Percentiles rank a stretch among this genome's conserved stretches.
Evolutionary conservation across 1,284 basidiomycete species (phyloP).

Genomic region (Cryptococcus wingfieldii): DNA sequence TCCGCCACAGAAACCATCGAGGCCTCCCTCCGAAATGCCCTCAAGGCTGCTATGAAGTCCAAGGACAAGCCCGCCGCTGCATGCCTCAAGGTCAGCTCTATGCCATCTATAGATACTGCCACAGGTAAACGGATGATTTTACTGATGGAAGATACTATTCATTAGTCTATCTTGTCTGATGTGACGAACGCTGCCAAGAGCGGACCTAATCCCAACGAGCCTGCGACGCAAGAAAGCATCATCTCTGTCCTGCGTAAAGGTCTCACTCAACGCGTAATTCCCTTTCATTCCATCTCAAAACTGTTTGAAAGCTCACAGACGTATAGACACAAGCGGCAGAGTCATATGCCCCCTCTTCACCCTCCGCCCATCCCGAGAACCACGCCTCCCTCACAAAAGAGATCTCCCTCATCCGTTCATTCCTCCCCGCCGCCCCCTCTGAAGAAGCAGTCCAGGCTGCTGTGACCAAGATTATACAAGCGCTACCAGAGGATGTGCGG

Average conservation of each 20-base stretch:
- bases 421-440: constrained; percentile 36
- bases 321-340: constrained; percentile 34
- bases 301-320: constrained; percentile 1
- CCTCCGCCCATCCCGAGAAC: constrained; percentile 35
- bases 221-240: constrained; percentile 31
- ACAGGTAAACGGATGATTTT: not conserved
- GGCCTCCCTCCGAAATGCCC: constrained; percentile 31
- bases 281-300: not conserved
- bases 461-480: constrained; percentile 32
- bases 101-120: too few species aligned
- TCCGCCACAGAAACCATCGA: constrained; percentile 23
- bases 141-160: not conserved
- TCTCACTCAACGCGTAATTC: constrained; percentile 38
- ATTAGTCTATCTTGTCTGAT: constrained; percentile 39
- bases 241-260: constrained; percentile 38
- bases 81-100: constrained; percentile 33
- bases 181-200: constrained; percentile 40
- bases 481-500: constrained; percentile 21
- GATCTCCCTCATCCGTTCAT: constrained; percentile 31
- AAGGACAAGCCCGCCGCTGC: constrained; percentile 35
- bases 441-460: constrained; percentile 25
- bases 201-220: constrained; percentile 33
- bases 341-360: constrained; percentile 33
- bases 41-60: constrained; percentile 47
- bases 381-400: constrained; percentile 29